Evolutionary conservation across 257 asterid species (phyloP).

Genomic region (Nicotiana benthamiana): DNA sequence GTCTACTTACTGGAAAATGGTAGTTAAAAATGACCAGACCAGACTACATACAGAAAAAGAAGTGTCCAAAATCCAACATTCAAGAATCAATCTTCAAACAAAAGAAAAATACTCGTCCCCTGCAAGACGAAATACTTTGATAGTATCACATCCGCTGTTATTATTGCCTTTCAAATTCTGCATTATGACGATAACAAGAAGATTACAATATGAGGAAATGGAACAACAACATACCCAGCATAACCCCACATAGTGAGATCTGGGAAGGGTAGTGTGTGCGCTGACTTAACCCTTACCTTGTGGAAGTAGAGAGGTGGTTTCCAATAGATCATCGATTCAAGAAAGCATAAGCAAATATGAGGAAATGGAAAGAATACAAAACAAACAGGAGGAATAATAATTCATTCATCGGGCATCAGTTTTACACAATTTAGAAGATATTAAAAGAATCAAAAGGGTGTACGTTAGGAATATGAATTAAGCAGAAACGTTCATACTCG

Average conservation of each 20-base stretch:
- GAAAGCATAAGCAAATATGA: background rate
- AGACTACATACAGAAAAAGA: no score
- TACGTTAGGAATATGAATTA: conserved; percentile 6
- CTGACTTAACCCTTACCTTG: no score
- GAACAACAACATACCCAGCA: no score
- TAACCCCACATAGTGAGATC: no score
- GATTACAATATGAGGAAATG: no score
- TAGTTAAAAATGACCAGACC: no score
- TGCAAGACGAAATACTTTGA: background rate
- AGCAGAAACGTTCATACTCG: conserved; percentile 11
- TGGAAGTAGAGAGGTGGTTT: no score
- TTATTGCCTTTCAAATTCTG: background rate
- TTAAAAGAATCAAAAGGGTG: conserved; percentile 5
- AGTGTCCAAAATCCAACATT: background rate
- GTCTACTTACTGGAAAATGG: no score
- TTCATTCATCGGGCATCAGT: conserved; percentile 14
- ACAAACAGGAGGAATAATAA: background rate
- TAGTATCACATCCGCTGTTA: background rate
- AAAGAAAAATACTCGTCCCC: background rate
- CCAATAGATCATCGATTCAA: no score
- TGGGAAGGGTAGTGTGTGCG: no score
- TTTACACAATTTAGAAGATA: conserved; percentile 29
- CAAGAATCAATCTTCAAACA: background rate
- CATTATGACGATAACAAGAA: background rate
- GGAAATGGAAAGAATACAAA: background rate